phyloP scores from a whole-genome alignment of 345 rosid genomes.

The Punica granatum region DNA sequence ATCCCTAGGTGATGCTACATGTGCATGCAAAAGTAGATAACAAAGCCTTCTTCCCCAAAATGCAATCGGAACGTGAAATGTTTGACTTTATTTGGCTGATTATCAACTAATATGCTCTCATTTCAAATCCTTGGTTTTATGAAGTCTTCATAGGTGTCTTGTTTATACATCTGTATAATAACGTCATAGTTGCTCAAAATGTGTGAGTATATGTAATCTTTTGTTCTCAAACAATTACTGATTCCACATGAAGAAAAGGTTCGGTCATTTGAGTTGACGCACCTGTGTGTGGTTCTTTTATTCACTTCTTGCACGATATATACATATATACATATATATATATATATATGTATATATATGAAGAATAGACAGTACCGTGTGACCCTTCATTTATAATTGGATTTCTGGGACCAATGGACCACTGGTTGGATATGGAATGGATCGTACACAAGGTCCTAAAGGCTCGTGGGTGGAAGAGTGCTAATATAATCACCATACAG shows the following conservation, averaged over 20 bases:
- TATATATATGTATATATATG: too few relatives aligned
- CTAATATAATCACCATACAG: not conserved
- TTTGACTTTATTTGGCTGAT: not conserved
- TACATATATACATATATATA: too few relatives aligned
- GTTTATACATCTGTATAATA: not conserved
- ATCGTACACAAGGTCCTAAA: not conserved
- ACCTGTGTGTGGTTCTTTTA: not conserved
- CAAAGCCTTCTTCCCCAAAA: not conserved
- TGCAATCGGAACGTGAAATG: not conserved
- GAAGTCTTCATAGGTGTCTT: not conserved
- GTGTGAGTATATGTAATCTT: not conserved
- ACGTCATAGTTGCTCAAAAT: not conserved
- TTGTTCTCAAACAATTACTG: not conserved
- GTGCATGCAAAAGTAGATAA: not conserved
- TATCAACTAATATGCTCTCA: not conserved
- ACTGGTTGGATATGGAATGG: not conserved
- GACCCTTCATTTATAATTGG: not conserved
- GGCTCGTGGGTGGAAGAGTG: not conserved
- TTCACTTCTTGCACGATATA: not conserved
- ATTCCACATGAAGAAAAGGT: not conserved
- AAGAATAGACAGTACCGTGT: not conserved
- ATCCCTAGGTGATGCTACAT: not conserved
- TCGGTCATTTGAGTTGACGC: not conserved
- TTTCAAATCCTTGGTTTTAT: not conserved
- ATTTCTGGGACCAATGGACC: not conserved